phyloP scores from a whole-genome alignment of 441 rosid species.

The Croton setiger region DNA sequence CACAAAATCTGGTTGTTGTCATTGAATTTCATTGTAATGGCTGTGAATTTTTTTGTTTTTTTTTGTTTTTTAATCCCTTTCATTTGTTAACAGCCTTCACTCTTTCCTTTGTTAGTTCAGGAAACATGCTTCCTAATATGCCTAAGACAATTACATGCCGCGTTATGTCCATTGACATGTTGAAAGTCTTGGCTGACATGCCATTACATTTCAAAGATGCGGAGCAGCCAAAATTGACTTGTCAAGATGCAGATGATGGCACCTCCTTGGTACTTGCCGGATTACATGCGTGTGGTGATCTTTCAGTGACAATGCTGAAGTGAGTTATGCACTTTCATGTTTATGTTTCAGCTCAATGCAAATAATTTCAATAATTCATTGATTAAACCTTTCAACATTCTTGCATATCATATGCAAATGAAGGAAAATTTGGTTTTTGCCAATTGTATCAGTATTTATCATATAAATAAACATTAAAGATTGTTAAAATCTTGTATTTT shows the following conservation, averaged over 20 bases:
- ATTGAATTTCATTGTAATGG: not conserved
- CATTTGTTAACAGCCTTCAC: slow-evolving; percentile 22
- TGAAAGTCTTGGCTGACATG: slow-evolving; percentile 50
- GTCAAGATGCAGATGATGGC: slow-evolving; percentile 26
- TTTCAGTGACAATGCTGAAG: slow-evolving; percentile 90
- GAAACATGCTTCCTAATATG: slow-evolving; percentile 41
- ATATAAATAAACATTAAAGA: not conserved
- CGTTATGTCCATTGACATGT: slow-evolving; percentile 57
- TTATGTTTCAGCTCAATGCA: slow-evolving; percentile 7
- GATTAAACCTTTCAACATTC: not conserved
- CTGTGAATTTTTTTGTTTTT: no score
- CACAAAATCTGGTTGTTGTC: not conserved
- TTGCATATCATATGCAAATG: not conserved
- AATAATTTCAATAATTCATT: not conserved
- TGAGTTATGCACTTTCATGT: slow-evolving; percentile 29
- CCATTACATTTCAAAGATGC: slow-evolving; percentile 24
- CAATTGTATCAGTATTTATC: not conserved
- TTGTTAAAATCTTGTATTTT: not conserved
- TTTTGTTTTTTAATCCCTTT: slow-evolving; percentile 11
- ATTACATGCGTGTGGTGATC: slow-evolving; percentile 97
- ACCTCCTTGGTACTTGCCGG: slow-evolving; percentile 79
- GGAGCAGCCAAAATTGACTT: slow-evolving; percentile 27
- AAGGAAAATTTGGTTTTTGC: not conserved
- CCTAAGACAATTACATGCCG: slow-evolving; percentile 74
- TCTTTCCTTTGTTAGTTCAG: slow-evolving; percentile 54